A percentile compares a stretch with the other conserved stretches of the same genome.
Conservation (phyloP, 176 grass and related monocot species). For the Carex parvula region DNA sequence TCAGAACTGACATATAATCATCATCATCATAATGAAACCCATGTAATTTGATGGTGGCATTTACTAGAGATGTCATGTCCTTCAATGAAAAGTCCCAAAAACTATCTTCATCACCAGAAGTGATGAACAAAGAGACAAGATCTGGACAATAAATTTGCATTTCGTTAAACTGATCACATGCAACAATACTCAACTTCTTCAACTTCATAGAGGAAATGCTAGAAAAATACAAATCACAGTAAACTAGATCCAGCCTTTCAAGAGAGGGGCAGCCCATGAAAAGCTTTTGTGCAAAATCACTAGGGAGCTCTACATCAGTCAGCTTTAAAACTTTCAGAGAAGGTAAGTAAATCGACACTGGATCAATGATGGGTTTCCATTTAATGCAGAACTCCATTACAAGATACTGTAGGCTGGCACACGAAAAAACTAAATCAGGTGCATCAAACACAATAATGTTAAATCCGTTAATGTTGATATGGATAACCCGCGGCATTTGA, state of each 20-base stretch:
- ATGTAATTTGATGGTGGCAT: not conserved
- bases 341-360: not conserved
- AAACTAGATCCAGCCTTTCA: not conserved
- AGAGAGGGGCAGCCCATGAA: not conserved
- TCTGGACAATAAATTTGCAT: not conserved
- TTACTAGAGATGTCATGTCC: not conserved
- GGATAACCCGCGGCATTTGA: not conserved
- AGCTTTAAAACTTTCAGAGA: not conserved
- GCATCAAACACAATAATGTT: no score
- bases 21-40: no score
- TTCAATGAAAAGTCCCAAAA: not conserved
- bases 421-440: no score
- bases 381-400: no score
- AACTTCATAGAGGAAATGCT: not conserved
- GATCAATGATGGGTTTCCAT: not conserved
- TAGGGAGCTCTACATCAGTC: not conserved
- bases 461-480: no score
- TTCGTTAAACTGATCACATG: not conserved
- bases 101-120: not conserved
- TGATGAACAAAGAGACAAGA: not conserved
- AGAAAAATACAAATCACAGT: not conserved
- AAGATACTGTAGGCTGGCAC: no score
- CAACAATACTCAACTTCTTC: not conserved
- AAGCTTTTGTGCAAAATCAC: not conserved
- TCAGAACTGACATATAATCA: not conserved